Percentiles rank a stretch among this genome's conserved stretches.
phyloP scores from a whole-genome alignment of 2,329 filamentous ascomycete genomes.

The Aspergillus neoniger region DNA sequence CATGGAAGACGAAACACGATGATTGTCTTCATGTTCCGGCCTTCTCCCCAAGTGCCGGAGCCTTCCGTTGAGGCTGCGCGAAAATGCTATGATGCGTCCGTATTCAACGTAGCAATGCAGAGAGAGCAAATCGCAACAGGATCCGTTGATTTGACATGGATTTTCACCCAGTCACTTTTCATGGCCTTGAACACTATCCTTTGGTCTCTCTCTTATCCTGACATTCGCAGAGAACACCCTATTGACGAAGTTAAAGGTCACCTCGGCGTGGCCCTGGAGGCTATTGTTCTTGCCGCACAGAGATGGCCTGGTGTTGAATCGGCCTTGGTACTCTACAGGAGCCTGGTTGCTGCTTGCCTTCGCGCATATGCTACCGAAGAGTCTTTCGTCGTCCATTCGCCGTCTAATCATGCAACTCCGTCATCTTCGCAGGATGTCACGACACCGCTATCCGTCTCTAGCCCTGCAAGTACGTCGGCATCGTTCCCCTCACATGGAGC shows the following conservation, averaged over 20 bases:
- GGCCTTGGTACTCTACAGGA: constrained; percentile 82
- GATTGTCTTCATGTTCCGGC: constrained; percentile 82
- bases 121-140: constrained; percentile 75
- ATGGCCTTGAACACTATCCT: constrained; percentile 89
- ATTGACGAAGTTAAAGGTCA: constrained; percentile 76
- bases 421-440: constrained; percentile 41
- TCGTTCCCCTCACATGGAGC: constrained; percentile 40
- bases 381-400: constrained; percentile 54
- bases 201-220: constrained; percentile 86
- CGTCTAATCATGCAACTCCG: constrained; percentile 46
- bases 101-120: constrained; percentile 78
- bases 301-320: constrained; percentile 89
- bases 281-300: constrained; percentile 76
- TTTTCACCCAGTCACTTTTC: constrained; percentile 85
- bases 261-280: constrained; percentile 72
- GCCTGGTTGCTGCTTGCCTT: constrained; percentile 80
- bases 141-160: constrained; percentile 86
- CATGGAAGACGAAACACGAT: constrained; percentile 78
- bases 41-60: constrained; percentile 86
- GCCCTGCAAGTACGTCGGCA: constrained; percentile 43
- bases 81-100: constrained; percentile 79
- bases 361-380: constrained; percentile 75
- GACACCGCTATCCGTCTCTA: constrained; percentile 43
- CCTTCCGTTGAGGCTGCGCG: constrained; percentile 77
- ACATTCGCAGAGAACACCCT: constrained; percentile 72